A percentile compares a stretch with the other conserved stretches of the same genome.
phyloP scores from a whole-genome alignment of 164 flowering plant genomes.

The Dillenia turbinata region DNA sequence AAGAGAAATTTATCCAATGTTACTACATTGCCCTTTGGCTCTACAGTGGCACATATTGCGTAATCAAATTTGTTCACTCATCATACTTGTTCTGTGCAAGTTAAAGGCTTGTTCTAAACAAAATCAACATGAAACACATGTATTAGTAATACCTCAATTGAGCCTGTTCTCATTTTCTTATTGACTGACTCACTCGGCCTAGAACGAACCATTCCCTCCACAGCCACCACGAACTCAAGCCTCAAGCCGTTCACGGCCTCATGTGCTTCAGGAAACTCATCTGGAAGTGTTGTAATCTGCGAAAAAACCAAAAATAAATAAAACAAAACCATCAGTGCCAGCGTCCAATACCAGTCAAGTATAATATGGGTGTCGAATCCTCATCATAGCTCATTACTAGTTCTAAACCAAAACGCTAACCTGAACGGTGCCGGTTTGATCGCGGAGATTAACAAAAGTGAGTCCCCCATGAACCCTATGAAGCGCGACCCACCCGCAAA shows the following conservation, averaged over 20 bases:
- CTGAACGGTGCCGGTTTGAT: conserved; percentile 89
- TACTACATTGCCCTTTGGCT: too few species aligned
- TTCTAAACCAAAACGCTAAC: conserved; percentile 14
- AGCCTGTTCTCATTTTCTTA: conserved; percentile 82
- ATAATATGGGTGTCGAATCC: too few species aligned
- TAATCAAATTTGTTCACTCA: too few species aligned
- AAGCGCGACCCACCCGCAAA: conserved; percentile 97
- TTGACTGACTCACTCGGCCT: conserved; percentile 77
- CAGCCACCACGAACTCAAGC: conserved; percentile 78
- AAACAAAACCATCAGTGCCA: neutral
- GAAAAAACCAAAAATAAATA: neutral
- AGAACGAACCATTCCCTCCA: conserved; percentile 76
- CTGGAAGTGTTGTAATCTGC: conserved; percentile 79
- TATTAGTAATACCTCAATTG: conserved; percentile 54
- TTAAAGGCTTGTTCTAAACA: too few species aligned
- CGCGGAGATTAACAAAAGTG: conserved; percentile 84
- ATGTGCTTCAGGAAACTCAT: conserved; percentile 80
- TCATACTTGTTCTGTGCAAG: too few species aligned
- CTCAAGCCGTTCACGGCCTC: conserved; percentile 57
- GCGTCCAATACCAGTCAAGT: neutral
- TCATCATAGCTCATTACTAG: too few species aligned
- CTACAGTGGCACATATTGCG: too few species aligned
- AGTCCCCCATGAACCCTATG: conserved; percentile 91
- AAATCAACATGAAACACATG: too few species aligned
- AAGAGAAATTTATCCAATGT: too few species aligned